Percentiles rank a stretch among this genome's conserved stretches.
Evolutionary conservation across 192 early-diverging fungal species (phyloP).

Genomic region (Mycoemilia scoparia): DNA sequence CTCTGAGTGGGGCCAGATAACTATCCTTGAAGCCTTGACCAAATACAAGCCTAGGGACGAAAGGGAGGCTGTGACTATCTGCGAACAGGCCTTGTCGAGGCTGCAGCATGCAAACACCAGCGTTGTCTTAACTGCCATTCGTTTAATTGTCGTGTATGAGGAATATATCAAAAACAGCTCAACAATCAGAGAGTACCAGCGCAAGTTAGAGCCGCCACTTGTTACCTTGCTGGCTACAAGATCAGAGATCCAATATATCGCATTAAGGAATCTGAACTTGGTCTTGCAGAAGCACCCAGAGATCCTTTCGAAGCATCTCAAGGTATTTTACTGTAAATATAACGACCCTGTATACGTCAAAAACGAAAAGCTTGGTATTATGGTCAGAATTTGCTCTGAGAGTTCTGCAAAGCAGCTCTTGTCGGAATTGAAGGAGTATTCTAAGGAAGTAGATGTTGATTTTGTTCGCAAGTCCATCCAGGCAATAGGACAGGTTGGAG

Average conservation of each 20-base stretch:
- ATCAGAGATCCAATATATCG: constrained; percentile 93
- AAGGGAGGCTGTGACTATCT: constrained; percentile 73
- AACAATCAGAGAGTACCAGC: constrained; percentile 45
- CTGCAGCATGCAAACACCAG: constrained; percentile 93
- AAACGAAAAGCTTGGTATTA: constrained; percentile 83
- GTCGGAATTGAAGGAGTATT: constrained; percentile 90
- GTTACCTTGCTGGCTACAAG: constrained; percentile 75
- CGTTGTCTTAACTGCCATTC: constrained; percentile 81
- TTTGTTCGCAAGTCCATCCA: constrained; percentile 78
- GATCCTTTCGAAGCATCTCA: constrained; percentile 76
- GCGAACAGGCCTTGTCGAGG: constrained; percentile 78
- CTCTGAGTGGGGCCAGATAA: constrained; percentile 97
- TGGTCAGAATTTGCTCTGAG: constrained; percentile 74
- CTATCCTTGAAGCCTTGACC: constrained; percentile 70
- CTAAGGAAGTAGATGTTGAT: constrained; percentile 91
- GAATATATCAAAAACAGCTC: constrained; percentile 50
- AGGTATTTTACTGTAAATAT: constrained; percentile 96
- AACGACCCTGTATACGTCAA: constrained; percentile 98
- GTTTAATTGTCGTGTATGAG: constrained; percentile 33
- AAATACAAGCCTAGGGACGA: constrained; percentile 55
- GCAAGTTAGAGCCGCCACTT: constrained; percentile 91
- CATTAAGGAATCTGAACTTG: constrained; percentile 88
- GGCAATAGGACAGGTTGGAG: constrained; percentile 84
- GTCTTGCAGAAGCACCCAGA: constrained; percentile 80
- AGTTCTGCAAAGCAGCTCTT: constrained; percentile 81